Evolutionary conservation across 768 basidiomycete species (phyloP).

Genomic region (Boletales sp.): DNA sequence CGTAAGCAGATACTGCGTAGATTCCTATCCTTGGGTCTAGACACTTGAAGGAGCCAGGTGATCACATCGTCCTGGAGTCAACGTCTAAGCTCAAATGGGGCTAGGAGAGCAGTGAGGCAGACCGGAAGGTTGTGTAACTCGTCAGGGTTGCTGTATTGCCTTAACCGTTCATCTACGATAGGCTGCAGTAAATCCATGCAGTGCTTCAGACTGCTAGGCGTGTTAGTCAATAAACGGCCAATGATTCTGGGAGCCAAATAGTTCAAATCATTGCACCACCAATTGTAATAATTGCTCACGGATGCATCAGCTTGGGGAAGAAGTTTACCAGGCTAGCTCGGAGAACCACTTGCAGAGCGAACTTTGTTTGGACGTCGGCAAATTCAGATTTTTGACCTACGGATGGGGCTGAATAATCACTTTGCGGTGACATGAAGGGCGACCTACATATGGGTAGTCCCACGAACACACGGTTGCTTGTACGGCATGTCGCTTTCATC

Average conservation of each 20-base stretch:
- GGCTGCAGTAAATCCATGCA: slow-evolving; percentile 30
- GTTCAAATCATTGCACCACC: slow-evolving; percentile 13
- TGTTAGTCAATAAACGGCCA: slow-evolving; percentile 32
- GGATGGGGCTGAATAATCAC: slow-evolving; percentile 7
- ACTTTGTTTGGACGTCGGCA: slow-evolving; percentile 30
- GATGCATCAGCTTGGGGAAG: slow-evolving; percentile 33
- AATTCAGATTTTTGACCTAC: slow-evolving; percentile 37
- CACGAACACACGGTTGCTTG: slow-evolving; percentile 41
- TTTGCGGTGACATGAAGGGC: neutral
- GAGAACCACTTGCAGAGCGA: slow-evolving; percentile 31
- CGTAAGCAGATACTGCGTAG: slow-evolving; percentile 29
- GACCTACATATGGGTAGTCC: slow-evolving; percentile 36
- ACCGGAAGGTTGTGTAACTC: slow-evolving; percentile 29
- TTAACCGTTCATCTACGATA: slow-evolving; percentile 32
- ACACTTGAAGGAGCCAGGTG: slow-evolving; percentile 38
- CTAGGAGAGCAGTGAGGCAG: slow-evolving; percentile 6
- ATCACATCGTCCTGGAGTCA: slow-evolving; percentile 35
- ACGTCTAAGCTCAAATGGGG: slow-evolving; percentile 4
- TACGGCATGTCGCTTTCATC: slow-evolving; percentile 33
- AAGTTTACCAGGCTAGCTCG: slow-evolving; percentile 32
- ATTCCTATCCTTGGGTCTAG: slow-evolving; percentile 25
- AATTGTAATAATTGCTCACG: slow-evolving; percentile 23
- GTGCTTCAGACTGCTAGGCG: slow-evolving; percentile 26
- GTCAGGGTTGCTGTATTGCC: slow-evolving; percentile 22
- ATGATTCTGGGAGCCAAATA: slow-evolving; percentile 23